Evolutionary conservation across 805 yeast species (phyloP).

Genomic region (Lipomyces sp.): DNA sequence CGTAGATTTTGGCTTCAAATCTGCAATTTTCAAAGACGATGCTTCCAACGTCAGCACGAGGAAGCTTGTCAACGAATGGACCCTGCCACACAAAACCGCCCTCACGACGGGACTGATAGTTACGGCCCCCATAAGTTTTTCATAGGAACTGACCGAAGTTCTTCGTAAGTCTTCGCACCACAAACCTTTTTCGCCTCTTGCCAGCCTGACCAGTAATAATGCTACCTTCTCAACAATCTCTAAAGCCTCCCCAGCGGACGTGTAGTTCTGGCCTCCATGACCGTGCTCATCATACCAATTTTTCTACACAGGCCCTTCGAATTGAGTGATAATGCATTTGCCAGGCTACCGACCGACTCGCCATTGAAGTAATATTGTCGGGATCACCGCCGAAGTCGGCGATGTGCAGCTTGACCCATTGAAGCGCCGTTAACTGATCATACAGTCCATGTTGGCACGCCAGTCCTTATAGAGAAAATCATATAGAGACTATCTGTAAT

Average conservation of each 20-base stretch:
- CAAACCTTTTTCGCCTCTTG: slow-evolving; percentile 23
- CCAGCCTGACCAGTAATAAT: slow-evolving; percentile 9
- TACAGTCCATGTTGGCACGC: slow-evolving; percentile 51
- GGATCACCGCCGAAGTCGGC: slow-evolving; percentile 55
- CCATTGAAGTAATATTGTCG: slow-evolving; percentile 53
- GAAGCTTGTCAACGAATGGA: slow-evolving; percentile 27
- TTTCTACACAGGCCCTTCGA: slow-evolving; percentile 37
- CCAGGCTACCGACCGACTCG: slow-evolving; percentile 54
- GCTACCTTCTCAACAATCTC: slow-evolving; percentile 23
- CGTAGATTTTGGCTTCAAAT: slow-evolving; percentile 39
- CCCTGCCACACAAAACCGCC: slow-evolving; percentile 39
- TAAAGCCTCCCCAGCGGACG: slow-evolving; percentile 37
- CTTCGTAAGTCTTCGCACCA: slow-evolving; percentile 35
- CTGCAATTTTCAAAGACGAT: slow-evolving; percentile 43
- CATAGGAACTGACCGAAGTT: slow-evolving; percentile 36
- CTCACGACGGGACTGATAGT: slow-evolving; percentile 39
- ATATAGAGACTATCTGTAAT: slow-evolving; percentile 48
- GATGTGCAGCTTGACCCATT: slow-evolving; percentile 54
- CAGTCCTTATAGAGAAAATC: slow-evolving; percentile 51
- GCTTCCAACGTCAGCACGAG: slow-evolving; percentile 33
- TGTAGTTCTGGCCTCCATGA: slow-evolving; percentile 39
- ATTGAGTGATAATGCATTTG: slow-evolving; percentile 49
- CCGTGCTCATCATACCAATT: slow-evolving; percentile 43
- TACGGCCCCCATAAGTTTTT: slow-evolving; percentile 40
- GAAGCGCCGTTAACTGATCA: slow-evolving; percentile 55